phyloP scores from a whole-genome alignment of 257 asterid genomes.

The Capsicum baccatum region DNA sequence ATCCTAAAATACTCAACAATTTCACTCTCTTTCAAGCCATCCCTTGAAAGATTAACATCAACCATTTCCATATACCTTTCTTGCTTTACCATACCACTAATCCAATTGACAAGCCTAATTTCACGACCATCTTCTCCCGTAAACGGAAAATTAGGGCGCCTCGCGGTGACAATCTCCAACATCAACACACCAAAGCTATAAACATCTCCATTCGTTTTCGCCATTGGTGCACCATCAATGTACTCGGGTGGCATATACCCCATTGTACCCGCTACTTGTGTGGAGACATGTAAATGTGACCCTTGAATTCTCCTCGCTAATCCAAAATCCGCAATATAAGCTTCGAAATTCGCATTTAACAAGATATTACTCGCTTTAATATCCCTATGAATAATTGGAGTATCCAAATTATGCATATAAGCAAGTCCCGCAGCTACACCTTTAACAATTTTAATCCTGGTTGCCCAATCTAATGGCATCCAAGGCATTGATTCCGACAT shows the following conservation, averaged over 20 bases:
- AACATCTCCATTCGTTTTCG: slow-evolving; percentile 67
- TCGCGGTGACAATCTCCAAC: slow-evolving; percentile 70
- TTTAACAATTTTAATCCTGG: slow-evolving; percentile 58
- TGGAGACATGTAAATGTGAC: slow-evolving; percentile 77
- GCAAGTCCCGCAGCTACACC: slow-evolving; percentile 73
- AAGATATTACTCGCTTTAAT: slow-evolving; percentile 77
- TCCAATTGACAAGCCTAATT: slow-evolving; percentile 71
- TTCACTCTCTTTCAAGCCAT: slow-evolving; percentile 40
- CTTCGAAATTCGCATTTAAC: slow-evolving; percentile 58
- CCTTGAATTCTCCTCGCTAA: slow-evolving; percentile 70
- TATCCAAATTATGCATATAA: slow-evolving; percentile 64
- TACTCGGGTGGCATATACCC: slow-evolving; percentile 97
- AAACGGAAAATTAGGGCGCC: slow-evolving; percentile 74
- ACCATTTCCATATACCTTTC: slow-evolving; percentile 63
- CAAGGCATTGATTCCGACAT: slow-evolving; percentile 28
- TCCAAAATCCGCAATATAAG: slow-evolving; percentile 89
- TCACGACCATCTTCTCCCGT: slow-evolving; percentile 66
- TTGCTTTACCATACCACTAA: slow-evolving; percentile 47
- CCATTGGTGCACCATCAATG: slow-evolving; percentile 61
- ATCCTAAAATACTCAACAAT: slow-evolving; percentile 57
- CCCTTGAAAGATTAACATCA: slow-evolving; percentile 52
- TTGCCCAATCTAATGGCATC: slow-evolving; percentile 64
- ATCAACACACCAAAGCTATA: slow-evolving; percentile 81
- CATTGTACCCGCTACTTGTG: slow-evolving; percentile 93
- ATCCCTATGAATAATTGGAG: slow-evolving; percentile 73